phyloP scores from a whole-genome alignment of 352 stramenopile genomes.

The Globisporangium spiculum region DNA sequence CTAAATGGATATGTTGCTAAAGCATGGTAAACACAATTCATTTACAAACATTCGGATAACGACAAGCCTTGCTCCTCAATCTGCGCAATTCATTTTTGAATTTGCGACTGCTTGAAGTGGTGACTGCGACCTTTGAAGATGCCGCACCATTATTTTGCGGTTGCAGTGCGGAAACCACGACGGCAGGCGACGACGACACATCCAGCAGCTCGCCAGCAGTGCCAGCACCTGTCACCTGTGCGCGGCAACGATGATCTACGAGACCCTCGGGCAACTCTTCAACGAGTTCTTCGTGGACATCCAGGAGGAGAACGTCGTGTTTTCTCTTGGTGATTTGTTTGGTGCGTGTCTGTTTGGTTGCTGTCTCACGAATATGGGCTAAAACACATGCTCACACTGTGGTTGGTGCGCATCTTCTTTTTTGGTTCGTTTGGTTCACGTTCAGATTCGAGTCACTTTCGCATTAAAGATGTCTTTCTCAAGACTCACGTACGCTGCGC shows the following conservation, averaged over 20 bases:
- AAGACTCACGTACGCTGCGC: slow-evolving; percentile 40
- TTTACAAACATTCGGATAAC: neutral
- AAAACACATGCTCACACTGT: neutral
- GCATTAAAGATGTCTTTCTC: slow-evolving; percentile 58
- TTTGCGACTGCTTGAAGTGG: neutral
- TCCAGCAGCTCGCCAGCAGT: neutral
- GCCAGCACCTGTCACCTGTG: neutral
- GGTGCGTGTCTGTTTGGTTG: slow-evolving; percentile 23
- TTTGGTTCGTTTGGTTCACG: too few species aligned
- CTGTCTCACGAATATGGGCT: neutral
- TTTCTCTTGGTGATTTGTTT: slow-evolving; percentile 76
- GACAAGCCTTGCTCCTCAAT: neutral
- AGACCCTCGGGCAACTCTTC: slow-evolving; percentile 50
- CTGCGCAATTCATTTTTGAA: neutral
- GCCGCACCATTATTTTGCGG: neutral
- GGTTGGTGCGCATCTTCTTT: neutral
- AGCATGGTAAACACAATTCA: neutral
- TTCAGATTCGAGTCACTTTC: slow-evolving; percentile 66
- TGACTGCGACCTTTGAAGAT: slow-evolving; percentile 7
- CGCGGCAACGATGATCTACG: slow-evolving; percentile 39
- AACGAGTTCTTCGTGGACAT: slow-evolving; percentile 68
- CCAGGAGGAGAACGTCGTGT: slow-evolving; percentile 47
- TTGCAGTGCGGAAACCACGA: neutral
- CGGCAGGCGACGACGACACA: neutral
- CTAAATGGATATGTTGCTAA: neutral